A percentile compares a stretch with the other conserved stretches of the same genome.
Conservation (phyloP, 1,284 basidiomycete species). For the Malassezia japonica region DNA sequence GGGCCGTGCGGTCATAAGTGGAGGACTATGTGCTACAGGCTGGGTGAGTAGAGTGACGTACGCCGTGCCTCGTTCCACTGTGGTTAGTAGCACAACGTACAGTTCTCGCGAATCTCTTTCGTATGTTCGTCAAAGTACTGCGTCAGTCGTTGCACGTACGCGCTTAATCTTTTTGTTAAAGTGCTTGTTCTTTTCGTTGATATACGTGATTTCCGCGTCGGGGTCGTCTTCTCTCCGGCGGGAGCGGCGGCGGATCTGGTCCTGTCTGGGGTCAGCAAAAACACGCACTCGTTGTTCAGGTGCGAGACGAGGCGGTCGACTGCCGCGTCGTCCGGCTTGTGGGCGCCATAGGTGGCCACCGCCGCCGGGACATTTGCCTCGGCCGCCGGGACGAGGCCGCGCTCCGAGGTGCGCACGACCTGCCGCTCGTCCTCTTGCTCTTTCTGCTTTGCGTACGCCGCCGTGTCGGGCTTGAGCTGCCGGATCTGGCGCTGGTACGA, state of each 20-base stretch:
- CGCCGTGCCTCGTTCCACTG: conserved; percentile 24
- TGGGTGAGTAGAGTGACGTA: conserved; percentile 1
- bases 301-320: conserved; percentile 84
- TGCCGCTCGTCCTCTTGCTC: conserved; percentile 51
- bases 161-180: conserved; percentile 99
- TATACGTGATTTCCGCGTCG: conserved; percentile 92
- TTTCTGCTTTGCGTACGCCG: conserved; percentile 74
- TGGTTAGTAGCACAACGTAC: conserved; percentile 12
- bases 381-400: not conserved
- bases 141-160: conserved; percentile 10
- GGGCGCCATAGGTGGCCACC: conserved; percentile 64
- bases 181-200: conserved; percentile 93
- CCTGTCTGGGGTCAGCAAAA: conserved; percentile 5
- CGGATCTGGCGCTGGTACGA: conserved; percentile 85
- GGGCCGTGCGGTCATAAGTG: not conserved
- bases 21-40: not conserved
- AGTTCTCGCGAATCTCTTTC: conserved; percentile 55
- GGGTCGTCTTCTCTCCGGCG: conserved; percentile 79
- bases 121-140: conserved; percentile 94
- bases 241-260: conserved; percentile 58
- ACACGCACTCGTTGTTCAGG: conserved; percentile 79
- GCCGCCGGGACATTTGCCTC: not conserved
- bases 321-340: conserved; percentile 83
- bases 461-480: conserved; percentile 72
- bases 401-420: not conserved